Base-by-base conservation (phyloP, 495 filamentous ascomycete species). In the Hypoxylon rickii region DNA sequence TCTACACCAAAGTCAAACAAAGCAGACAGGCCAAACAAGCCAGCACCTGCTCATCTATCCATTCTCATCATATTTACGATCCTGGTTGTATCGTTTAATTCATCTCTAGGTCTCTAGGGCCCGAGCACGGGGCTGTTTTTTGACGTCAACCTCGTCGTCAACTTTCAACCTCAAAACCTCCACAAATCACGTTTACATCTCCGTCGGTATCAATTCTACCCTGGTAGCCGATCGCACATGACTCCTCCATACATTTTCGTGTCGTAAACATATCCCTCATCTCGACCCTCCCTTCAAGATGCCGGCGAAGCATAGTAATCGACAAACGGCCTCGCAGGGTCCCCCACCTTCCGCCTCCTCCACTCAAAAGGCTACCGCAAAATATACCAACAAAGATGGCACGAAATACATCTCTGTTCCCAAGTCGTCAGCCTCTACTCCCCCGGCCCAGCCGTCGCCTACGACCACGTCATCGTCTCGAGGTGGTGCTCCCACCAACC, bases 361-460 rank as follows among this genome's bases (percentile, higher is more conserved):
- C 4, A 67, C 63, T 31, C 54, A 73, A 15, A 79, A 78, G 63
- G 48, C 65, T 46, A 81, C 80, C 6, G 76, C 79, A 0, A 84
- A 81, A 44, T 83, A 83, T 58, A 79, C 79, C 24, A 86, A 85
- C 66, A 86, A 86, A 65, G 83, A 86, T 73, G 84, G 83, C 33
- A 84, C 83, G 22, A 86, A 86, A 71, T 82, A 81, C 66, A 86
- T 86, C 60, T 85, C 81, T 26, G 79, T 86, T 44, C 83, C 83
- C n/a, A 84, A 86, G 69, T 71, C 70, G 41, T 76, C 63, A 34
- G 74, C 74, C 24, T 72, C 75, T 22, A 73, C 73, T 49, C 80
- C 83, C 22, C 75, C 81, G 2, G 73, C 73, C 55, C 77, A 76
- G 63, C 73, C 72, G 38, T 81, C 79, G 42, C 78, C 70, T 45